Conservation (phyloP, 768 basidiomycete species). For the Pleurotus tuoliensis region DNA sequence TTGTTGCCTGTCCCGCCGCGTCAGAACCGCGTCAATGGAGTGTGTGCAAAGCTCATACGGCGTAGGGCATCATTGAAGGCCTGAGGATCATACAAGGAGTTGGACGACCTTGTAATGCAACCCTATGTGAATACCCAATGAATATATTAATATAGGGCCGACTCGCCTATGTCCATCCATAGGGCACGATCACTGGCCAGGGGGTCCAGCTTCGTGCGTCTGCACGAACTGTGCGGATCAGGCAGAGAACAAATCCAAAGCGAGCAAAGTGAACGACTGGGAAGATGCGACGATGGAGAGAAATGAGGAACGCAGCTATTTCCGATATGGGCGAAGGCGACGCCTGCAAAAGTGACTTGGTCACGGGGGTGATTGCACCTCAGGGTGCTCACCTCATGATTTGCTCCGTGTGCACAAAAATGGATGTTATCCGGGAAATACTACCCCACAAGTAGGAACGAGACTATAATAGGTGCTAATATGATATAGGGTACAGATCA, state of each 20-base stretch:
- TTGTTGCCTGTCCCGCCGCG: conserved; percentile 58
- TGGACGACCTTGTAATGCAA: conserved; percentile 42
- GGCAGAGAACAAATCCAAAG: conserved; percentile 16
- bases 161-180: conserved; percentile 75
- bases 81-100: conserved; percentile 59
- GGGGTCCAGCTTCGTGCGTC: conserved; percentile 70
- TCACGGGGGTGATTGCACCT: neutral
- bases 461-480: neutral
- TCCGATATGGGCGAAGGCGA: neutral
- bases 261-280: conserved; percentile 2
- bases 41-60: conserved; percentile 38
- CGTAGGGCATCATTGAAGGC: conserved; percentile 63
- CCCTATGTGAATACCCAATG: conserved; percentile 16
- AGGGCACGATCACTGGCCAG: conserved; percentile 60
- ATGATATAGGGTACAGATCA: neutral
- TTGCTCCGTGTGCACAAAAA: neutral
- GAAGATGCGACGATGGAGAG: conserved; percentile 6
- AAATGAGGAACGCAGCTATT: conserved; percentile 6
- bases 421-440: neutral
- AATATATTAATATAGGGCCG: neutral
- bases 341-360: neutral
- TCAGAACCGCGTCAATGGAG: conserved; percentile 11
- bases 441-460: neutral
- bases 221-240: conserved; percentile 44
- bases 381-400: neutral